phyloP scores from a whole-genome alignment of 345 rosid species.

The Rhodamnia rubescens region DNA sequence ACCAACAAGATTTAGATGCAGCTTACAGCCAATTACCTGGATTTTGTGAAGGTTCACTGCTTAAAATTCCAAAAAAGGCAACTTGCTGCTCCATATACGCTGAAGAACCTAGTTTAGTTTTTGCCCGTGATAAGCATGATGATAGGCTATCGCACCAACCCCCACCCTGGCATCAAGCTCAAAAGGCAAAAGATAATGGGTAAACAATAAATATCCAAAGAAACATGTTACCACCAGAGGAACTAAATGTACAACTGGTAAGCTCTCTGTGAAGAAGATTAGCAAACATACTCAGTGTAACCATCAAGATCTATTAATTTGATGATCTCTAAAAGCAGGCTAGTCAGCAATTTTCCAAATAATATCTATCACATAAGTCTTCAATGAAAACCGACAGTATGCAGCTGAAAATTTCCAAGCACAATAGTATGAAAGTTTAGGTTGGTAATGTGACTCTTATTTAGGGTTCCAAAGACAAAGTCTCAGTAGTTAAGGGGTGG shows the following conservation, averaged over 20 bases:
- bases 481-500: background rate
- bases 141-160: conserved; percentile 4
- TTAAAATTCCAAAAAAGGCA: conserved; percentile 4
- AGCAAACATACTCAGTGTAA: background rate
- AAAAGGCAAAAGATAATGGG: background rate
- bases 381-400: background rate
- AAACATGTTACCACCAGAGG: background rate
- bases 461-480: background rate
- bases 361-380: background rate
- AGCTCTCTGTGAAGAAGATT: background rate
- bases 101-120: conserved; percentile 7
- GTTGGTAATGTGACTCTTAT: background rate
- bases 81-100: conserved; percentile 3
- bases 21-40: background rate
- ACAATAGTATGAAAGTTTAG: background rate
- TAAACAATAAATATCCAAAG: background rate
- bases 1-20: background rate
- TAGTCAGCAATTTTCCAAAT: background rate
- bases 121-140: conserved; percentile 2
- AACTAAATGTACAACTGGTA: background rate
- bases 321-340: background rate
- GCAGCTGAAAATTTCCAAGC: background rate
- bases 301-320: background rate
- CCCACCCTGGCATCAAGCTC: conserved; percentile 1
- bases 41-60: background rate